phyloP scores from a whole-genome alignment of 345 rosid species.

The Hevea brasiliensis region DNA sequence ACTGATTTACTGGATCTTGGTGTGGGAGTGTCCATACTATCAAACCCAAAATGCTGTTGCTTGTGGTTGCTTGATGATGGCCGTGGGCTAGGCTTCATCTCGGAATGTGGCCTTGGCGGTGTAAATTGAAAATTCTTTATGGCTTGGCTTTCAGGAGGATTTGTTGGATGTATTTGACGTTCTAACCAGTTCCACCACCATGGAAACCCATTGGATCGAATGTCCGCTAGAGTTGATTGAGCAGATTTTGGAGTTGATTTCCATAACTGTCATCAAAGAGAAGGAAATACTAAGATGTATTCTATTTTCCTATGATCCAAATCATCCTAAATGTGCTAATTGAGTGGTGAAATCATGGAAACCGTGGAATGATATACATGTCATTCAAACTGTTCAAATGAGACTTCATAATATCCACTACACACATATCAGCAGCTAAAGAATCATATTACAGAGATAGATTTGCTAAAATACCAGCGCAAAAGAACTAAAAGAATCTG shows the following conservation, averaged over 20 bases:
- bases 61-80: conserved; percentile 44
- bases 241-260: conserved; percentile 54
- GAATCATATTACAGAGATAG: neutral
- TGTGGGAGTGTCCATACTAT: conserved; percentile 61
- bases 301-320: neutral
- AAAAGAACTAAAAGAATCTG: no score
- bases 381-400: no score
- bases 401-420: no score
- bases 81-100: conserved; percentile 54
- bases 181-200: conserved; percentile 99
- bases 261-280: conserved; percentile 46
- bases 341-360: neutral
- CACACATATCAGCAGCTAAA: neutral
- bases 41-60: conserved; percentile 44
- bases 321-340: neutral
- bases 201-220: conserved; percentile 62
- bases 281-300: neutral
- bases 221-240: conserved; percentile 40
- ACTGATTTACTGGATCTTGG: conserved; percentile 78
- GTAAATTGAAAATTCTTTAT: conserved; percentile 48
- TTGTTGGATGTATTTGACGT: conserved; percentile 49
- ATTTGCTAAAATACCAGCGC: neutral
- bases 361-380: neutral
- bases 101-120: conserved; percentile 50
- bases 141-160: conserved; percentile 43